A percentile compares a stretch with the other conserved stretches of the same genome.
Conservation (phyloP, 2,329 filamentous ascomycete species). For the Beauveria sp. region DNA sequence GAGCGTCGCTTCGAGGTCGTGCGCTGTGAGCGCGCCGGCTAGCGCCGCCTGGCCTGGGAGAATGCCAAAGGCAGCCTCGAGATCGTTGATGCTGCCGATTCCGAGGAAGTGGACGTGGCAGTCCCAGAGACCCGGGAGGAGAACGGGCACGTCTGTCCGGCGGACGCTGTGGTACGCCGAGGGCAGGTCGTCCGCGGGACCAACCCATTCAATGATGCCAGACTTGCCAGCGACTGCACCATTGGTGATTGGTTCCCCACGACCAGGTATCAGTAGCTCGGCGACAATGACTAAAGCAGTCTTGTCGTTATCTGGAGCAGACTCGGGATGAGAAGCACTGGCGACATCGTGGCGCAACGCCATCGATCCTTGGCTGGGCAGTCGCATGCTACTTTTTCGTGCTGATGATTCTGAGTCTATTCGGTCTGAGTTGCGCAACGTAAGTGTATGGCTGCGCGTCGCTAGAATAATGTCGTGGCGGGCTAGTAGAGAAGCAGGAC, state of each 20-base stretch:
- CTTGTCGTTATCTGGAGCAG: background rate
- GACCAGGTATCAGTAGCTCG: conserved; percentile 39
- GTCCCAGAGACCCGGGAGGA: conserved; percentile 45
- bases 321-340: background rate
- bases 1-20: conserved; percentile 33
- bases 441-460: background rate
- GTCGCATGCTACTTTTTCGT: background rate
- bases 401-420: background rate
- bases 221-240: conserved; percentile 31
- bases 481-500: background rate
- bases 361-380: background rate
- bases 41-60: conserved; percentile 20
- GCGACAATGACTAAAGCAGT: conserved; percentile 17
- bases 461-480: background rate
- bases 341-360: background rate
- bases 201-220: conserved; percentile 33
- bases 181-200: conserved; percentile 23
- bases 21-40: conserved; percentile 32
- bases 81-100: conserved; percentile 14
- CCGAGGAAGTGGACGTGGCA: conserved; percentile 36
- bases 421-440: background rate
- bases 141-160: conserved; percentile 28
- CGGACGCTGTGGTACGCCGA: conserved; percentile 22
- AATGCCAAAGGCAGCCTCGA: conserved; percentile 17
- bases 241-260: conserved; percentile 31